These are phyloP conservation scores for Linnemannia elongata DNA, from an alignment of 192 early-diverging fungal species.

Conservation along the genomic window DNA sequence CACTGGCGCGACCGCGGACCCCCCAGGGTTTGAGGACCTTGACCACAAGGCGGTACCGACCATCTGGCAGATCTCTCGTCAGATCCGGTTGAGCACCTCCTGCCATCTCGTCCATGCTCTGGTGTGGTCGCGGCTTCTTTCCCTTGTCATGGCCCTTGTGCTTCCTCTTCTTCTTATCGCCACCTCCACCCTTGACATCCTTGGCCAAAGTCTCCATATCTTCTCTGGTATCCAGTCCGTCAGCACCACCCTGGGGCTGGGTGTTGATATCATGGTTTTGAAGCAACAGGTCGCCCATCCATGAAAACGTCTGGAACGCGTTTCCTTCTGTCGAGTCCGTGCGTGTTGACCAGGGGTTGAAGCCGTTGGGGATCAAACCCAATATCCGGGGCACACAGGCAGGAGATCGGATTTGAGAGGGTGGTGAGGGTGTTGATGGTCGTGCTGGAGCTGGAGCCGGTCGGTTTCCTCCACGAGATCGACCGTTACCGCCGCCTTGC, in stretches of 20 bases:
- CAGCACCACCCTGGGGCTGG: background rate
- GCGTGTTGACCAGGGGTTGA: conserved; percentile 38
- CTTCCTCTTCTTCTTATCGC: background rate
- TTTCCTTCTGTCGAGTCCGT: conserved; percentile 26
- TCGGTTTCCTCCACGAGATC: background rate
- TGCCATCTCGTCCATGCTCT: conserved; percentile 1
- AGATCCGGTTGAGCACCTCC: background rate
- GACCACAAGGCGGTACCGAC: conserved; percentile 46
- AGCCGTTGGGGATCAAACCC: conserved; percentile 40
- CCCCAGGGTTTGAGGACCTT: conserved; percentile 51
- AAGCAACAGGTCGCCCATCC: conserved; percentile 41
- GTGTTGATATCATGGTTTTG: conserved; percentile 23
- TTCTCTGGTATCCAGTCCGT: background rate
- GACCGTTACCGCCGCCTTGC: background rate
- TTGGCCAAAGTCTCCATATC: background rate
- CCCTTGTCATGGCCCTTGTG: background rate
- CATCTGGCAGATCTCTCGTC: conserved; percentile 28
- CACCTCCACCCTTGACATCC: background rate
- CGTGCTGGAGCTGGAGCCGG: background rate
- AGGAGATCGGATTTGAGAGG: background rate
- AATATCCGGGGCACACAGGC: conserved; percentile 43
- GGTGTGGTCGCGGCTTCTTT: background rate
- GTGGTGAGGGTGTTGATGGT: background rate
- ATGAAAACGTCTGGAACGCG: conserved; percentile 21
- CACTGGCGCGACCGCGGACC: conserved; percentile 29